Conservation (phyloP, 192 early-diverging fungal genomes). For the Mortierella claussenii region DNA sequence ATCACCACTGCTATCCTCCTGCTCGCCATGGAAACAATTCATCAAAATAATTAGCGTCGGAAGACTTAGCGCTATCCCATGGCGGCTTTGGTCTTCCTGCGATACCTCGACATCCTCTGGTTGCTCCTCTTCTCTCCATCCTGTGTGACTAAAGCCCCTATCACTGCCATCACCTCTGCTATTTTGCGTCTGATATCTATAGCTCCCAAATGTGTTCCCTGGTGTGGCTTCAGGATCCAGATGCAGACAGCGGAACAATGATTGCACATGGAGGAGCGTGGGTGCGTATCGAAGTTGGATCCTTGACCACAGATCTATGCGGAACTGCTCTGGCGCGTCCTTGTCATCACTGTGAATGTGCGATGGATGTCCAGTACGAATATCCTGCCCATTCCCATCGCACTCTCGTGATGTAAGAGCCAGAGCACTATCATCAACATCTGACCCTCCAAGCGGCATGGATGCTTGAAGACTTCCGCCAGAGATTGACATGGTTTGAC, state of each 20-base stretch:
- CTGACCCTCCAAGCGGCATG: background rate
- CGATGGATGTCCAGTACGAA: no score
- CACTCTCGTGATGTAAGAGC: no score
- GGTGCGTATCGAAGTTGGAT: constrained; percentile 47
- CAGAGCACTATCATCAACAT: background rate
- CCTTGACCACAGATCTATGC: constrained; percentile 24
- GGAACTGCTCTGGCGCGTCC: background rate
- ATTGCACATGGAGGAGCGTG: constrained; percentile 20
- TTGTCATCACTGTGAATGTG: background rate
- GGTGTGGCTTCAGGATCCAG: constrained; percentile 11
- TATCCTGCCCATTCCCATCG: no score
- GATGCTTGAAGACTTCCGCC: background rate
- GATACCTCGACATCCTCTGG: background rate
- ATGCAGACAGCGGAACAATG: constrained; percentile 30
- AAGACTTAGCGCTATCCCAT: no score
- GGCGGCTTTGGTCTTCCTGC: background rate
- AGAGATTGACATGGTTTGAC: background rate
- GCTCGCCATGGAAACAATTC: background rate
- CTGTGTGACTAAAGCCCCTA: background rate
- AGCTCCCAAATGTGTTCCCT: constrained; percentile 26
- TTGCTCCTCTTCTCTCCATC: no score
- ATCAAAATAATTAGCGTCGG: no score
- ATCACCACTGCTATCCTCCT: background rate
- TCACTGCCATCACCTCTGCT: background rate
- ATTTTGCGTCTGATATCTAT: background rate